These are phyloP conservation scores for Pyrus communis DNA, from an alignment of 306 rosid species.

Conservation along the genomic window DNA sequence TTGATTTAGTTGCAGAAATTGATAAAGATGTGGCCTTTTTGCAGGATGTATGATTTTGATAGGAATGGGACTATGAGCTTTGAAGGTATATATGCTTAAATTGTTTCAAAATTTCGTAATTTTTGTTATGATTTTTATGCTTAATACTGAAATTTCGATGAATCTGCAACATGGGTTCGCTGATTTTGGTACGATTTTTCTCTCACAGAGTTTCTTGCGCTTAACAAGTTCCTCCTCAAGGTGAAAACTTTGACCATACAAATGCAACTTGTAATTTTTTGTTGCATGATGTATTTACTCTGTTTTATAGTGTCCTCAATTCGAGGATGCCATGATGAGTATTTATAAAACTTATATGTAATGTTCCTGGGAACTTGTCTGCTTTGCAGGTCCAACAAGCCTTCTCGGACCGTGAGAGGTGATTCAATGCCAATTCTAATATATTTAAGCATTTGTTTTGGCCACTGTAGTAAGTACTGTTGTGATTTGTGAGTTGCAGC, in stretches of 20 bases:
- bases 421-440: slow-evolving; percentile 3
- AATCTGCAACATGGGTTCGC: not conserved
- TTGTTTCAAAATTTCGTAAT: not conserved
- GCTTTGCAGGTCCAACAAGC: slow-evolving; percentile 75
- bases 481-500: slow-evolving; percentile 4
- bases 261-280: not conserved
- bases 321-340: not conserved
- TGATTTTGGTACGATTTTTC: slow-evolving; percentile 1
- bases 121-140: not conserved
- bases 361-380: slow-evolving; percentile 7
- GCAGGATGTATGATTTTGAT: slow-evolving; percentile 86
- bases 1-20: not conserved
- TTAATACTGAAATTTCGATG: not conserved
- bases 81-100: slow-evolving; percentile 37
- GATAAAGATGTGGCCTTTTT: not conserved
- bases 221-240: slow-evolving; percentile 82
- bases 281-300: not conserved
- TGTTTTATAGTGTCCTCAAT: not conserved
- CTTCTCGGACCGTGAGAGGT: slow-evolving; percentile 77
- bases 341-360: not conserved
- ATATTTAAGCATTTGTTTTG: not conserved
- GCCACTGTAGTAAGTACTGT: not conserved
- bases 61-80: slow-evolving; percentile 88
- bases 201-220: slow-evolving; percentile 67
- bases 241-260: slow-evolving; percentile 14